Evolutionary conservation across 106 monocot genomes (phyloP).

Genomic region (Xerophyta viscosa): DNA sequence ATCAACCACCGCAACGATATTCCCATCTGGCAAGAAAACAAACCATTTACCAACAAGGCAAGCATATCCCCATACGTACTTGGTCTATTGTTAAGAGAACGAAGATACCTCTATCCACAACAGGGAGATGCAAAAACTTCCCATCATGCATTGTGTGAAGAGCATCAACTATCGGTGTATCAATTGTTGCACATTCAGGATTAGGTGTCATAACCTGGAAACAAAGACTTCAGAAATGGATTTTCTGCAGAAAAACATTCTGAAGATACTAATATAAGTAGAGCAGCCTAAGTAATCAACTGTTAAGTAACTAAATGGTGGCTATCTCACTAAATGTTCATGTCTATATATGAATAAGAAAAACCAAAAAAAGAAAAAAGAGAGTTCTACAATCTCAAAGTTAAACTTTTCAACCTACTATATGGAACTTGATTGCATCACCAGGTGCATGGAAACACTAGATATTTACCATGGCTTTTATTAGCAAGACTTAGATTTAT

Average conservation of each 20-base stretch:
- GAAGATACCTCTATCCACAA: conserved; percentile 49
- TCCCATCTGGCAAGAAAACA: conserved; percentile 40
- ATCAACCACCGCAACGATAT: conserved; percentile 64
- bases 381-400: too few species aligned
- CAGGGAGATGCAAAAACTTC: conserved; percentile 62
- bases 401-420: too few species aligned
- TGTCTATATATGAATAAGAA: too few species aligned
- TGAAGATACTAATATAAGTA: too few species aligned
- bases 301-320: too few species aligned
- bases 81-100: background rate
- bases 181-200: conserved; percentile 49
- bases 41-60: conserved; percentile 1
- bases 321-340: too few species aligned
- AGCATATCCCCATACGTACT: background rate
- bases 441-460: too few species aligned
- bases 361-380: too few species aligned
- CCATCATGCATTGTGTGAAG: conserved; percentile 50
- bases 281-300: too few species aligned
- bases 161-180: conserved; percentile 63
- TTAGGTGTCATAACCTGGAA: conserved; percentile 61
- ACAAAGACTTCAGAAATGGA: background rate
- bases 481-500: too few species aligned
- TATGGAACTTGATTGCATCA: too few species aligned
- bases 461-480: too few species aligned
- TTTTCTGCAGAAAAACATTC: background rate